phyloP scores from a whole-genome alignment of 2,329 filamentous ascomycete genomes.

The Trichoderma sp. region DNA sequence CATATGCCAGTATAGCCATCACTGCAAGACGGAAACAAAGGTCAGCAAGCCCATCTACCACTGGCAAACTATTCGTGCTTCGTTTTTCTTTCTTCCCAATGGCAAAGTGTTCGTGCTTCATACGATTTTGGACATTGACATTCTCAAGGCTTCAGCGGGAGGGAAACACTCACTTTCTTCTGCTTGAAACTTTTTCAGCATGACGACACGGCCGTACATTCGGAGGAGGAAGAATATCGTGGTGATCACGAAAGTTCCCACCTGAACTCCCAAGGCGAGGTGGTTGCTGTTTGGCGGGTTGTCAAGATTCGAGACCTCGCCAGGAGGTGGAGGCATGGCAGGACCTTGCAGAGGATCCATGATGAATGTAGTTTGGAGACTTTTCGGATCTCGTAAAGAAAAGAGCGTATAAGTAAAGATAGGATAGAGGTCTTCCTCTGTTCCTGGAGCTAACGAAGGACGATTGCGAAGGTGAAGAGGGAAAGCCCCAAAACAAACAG shows the following conservation, averaged over 20 bases:
- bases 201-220: neutral
- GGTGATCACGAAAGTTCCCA: neutral
- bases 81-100: too few relatives aligned
- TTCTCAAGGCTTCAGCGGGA: neutral
- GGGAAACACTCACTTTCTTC: constrained; percentile 4
- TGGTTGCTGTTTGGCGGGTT: constrained; percentile 11
- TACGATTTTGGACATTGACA: neutral
- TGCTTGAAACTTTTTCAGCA: neutral
- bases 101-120: too few relatives aligned
- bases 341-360: constrained; percentile 19
- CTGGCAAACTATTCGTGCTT: too few relatives aligned
- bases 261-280: constrained; percentile 2
- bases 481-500: neutral
- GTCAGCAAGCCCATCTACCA: neutral
- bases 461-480: neutral
- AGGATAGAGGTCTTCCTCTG: neutral
- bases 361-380: neutral
- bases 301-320: constrained; percentile 12
- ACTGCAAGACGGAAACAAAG: neutral
- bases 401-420: neutral
- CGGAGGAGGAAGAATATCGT: constrained; percentile 3
- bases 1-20: constrained; percentile 6
- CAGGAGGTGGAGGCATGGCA: constrained; percentile 8
- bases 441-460: neutral
- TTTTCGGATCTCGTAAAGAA: neutral